A percentile compares a stretch with the other conserved stretches of the same genome.
phyloP scores from a whole-genome alignment of 2,329 filamentous ascomycete species.

The Rhinocladiella similis region DNA sequence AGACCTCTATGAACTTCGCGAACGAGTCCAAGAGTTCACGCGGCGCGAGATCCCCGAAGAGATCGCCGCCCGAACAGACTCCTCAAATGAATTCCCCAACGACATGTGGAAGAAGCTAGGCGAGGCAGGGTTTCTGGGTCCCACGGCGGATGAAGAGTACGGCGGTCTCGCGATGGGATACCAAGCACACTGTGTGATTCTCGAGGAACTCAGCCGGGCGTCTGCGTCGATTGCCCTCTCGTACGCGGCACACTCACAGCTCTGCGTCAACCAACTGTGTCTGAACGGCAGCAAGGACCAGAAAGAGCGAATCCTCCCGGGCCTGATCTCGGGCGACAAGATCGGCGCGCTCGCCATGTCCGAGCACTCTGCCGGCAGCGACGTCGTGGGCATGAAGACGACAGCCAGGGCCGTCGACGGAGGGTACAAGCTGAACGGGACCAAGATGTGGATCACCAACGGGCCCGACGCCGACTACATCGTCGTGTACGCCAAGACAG shows the following conservation, averaged over 20 bases:
- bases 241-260: constrained; percentile 92
- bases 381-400: constrained; percentile 95
- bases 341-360: constrained; percentile 94
- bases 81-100: constrained; percentile 80
- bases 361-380: constrained; percentile 84
- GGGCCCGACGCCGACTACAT: constrained; percentile 89
- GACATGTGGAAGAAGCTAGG: constrained; percentile 94
- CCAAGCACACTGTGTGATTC: constrained; percentile 91
- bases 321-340: constrained; percentile 74
- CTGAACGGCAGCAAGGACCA: constrained; percentile 80
- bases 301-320: constrained; percentile 78
- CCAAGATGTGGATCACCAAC: constrained; percentile 99
- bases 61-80: constrained; percentile 79
- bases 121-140: constrained; percentile 84
- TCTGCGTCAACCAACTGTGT: constrained; percentile 95
- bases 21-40: constrained; percentile 85
- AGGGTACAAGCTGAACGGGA: constrained; percentile 81
- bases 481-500: constrained; percentile 96
- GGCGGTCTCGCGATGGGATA: constrained; percentile 91
- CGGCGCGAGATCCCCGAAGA: constrained; percentile 83
- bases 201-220: constrained; percentile 91
- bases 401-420: constrained; percentile 78
- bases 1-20: constrained; percentile 78
- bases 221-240: constrained; percentile 79
- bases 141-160: constrained; percentile 89